These are phyloP conservation scores for Mycosphaerella arachidis DNA, from an alignment of 2,329 filamentous ascomycete species.

Conservation along the genomic window DNA sequence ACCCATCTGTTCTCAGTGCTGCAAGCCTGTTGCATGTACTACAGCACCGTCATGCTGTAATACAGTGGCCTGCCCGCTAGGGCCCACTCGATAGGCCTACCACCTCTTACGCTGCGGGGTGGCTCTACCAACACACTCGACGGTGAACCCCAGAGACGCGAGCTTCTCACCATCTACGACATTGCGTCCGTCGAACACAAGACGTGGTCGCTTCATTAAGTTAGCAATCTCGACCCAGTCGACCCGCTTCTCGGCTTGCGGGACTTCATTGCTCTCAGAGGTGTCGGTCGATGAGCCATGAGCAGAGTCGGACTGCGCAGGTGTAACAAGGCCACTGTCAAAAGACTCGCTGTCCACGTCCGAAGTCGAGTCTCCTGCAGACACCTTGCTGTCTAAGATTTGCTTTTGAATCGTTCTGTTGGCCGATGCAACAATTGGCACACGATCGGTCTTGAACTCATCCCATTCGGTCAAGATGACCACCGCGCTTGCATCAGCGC, in stretches of 20 bases:
- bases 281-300: background rate
- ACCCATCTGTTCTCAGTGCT: background rate
- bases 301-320: constrained; percentile 6
- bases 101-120: constrained; percentile 13
- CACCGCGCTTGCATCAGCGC: constrained; percentile 32
- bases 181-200: constrained; percentile 37
- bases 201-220: constrained; percentile 32
- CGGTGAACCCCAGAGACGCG: constrained; percentile 33
- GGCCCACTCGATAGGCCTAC: constrained; percentile 1
- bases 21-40: background rate
- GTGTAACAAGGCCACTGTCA: constrained; percentile 18
- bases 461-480: constrained; percentile 35
- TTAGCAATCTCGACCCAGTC: constrained; percentile 33
- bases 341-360: constrained; percentile 16
- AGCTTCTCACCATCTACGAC: constrained; percentile 33
- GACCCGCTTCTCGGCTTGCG: constrained; percentile 19
- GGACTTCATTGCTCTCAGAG: background rate
- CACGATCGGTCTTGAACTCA: constrained; percentile 33
- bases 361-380: constrained; percentile 12
- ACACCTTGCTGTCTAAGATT: background rate
- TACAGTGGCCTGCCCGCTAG: background rate
- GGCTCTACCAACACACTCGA: constrained; percentile 34
- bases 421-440: constrained; percentile 3
- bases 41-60: background rate
- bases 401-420: constrained; percentile 1